Conservation (phyloP, 352 stramenopile genomes). For the Phytophthora melonis region DNA sequence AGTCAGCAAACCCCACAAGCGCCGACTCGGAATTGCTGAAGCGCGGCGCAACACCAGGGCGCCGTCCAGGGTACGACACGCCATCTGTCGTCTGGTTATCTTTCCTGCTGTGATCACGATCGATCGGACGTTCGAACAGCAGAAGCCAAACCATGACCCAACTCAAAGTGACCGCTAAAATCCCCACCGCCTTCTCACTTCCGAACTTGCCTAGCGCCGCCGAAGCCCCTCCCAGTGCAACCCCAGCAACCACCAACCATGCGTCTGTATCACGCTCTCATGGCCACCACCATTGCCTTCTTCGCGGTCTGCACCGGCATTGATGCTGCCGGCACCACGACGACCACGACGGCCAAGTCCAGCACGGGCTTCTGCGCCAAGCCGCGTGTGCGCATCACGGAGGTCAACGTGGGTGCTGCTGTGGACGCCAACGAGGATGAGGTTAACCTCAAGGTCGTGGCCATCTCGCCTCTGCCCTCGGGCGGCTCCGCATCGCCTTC, state of each 20-base stretch:
- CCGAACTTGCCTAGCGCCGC: neutral
- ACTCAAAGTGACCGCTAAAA: no score
- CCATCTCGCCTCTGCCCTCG: conserved; percentile 49
- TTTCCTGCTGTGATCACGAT: neutral
- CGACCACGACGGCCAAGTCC: conserved; percentile 8
- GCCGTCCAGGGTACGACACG: neutral
- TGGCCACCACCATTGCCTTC: conserved; percentile 9
- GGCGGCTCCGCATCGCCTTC: conserved; percentile 36
- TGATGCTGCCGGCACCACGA: neutral
- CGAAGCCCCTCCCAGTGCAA: neutral
- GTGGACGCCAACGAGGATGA: conserved; percentile 56
- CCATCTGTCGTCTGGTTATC: neutral
- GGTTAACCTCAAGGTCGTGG: conserved; percentile 51
- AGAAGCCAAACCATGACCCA: no score
- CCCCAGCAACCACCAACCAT: conserved; percentile 20
- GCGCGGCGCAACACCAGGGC: neutral
- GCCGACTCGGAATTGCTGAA: neutral
- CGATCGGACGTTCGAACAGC: neutral
- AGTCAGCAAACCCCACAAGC: neutral
- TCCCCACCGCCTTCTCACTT: neutral
- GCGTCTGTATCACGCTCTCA: conserved; percentile 33
- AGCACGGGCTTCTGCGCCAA: conserved; percentile 48
- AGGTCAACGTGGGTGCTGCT: conserved; percentile 46
- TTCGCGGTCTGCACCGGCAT: neutral
- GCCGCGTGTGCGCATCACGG: conserved; percentile 46